phyloP scores from a whole-genome alignment of 1,284 basidiomycete genomes.

The Heterobasidion parviporum region DNA sequence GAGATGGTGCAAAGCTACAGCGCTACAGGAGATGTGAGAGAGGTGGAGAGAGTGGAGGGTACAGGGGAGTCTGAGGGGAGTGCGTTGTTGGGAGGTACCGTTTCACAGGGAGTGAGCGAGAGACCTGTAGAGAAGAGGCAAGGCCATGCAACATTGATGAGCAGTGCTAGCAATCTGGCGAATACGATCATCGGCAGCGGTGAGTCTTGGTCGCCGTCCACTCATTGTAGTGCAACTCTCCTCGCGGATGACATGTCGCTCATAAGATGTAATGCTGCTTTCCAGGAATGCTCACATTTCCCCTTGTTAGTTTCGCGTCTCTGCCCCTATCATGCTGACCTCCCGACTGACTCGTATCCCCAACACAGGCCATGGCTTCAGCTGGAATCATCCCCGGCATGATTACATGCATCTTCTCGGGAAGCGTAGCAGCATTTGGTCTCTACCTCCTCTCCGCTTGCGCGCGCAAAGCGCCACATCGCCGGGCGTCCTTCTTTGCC shows the following conservation, averaged over 20 bases:
- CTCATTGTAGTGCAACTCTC: background rate
- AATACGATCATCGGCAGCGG: conserved; percentile 90
- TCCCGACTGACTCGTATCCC: conserved; percentile 9
- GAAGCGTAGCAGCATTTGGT: conserved; percentile 74
- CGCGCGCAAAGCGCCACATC: conserved; percentile 70
- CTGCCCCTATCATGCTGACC: background rate
- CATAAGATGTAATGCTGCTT: background rate
- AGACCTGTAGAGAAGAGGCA: conserved; percentile 30
- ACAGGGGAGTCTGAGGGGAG: conserved; percentile 31
- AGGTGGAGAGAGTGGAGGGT: conserved; percentile 16
- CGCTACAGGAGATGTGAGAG: conserved; percentile 12
- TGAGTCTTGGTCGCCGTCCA: conserved; percentile 24
- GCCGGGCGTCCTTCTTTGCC: conserved; percentile 83
- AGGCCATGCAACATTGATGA: conserved; percentile 58
- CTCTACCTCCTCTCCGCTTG: conserved; percentile 86
- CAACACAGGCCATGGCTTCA: conserved; percentile 69
- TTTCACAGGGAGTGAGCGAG: conserved; percentile 23
- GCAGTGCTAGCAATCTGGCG: conserved; percentile 68
- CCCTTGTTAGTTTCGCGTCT: conserved; percentile 44
- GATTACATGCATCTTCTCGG: conserved; percentile 84
- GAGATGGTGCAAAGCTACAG: conserved; percentile 65
- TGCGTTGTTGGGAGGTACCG: conserved; percentile 5
- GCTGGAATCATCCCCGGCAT: conserved; percentile 83
- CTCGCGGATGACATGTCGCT: conserved; percentile 6
- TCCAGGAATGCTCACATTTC: conserved; percentile 77